A percentile compares a stretch with the other conserved stretches of the same genome.
These are phyloP conservation scores for Suillus decipiens DNA, from an alignment of 768 basidiomycete species.

Conservation along the genomic window DNA sequence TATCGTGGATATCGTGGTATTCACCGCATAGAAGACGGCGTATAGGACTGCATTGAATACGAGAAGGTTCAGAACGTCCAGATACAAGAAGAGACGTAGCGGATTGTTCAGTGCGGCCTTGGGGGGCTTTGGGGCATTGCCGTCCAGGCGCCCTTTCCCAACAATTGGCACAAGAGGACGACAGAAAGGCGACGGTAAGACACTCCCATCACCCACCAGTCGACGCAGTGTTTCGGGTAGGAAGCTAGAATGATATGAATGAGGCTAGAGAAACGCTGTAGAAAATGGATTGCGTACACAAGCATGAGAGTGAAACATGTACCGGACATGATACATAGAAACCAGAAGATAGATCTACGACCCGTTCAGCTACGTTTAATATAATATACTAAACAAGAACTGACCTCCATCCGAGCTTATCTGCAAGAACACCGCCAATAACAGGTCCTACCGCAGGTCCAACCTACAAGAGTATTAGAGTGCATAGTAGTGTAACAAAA, in stretches of 20 bases:
- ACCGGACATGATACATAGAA: slow-evolving; percentile 51
- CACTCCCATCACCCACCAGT: slow-evolving; percentile 33
- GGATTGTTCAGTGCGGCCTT: slow-evolving; percentile 38
- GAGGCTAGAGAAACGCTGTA: slow-evolving; percentile 21
- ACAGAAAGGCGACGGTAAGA: slow-evolving; percentile 27
- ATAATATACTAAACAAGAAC: slow-evolving; percentile 5
- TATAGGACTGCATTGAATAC: slow-evolving; percentile 57
- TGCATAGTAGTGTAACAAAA: background rate
- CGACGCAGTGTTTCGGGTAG: slow-evolving; percentile 24
- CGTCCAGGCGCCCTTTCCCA: slow-evolving; percentile 24
- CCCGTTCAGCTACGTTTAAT: slow-evolving; percentile 1
- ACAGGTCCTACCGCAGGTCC: slow-evolving; percentile 51
- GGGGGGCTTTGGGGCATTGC: slow-evolving; percentile 8
- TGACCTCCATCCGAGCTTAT: slow-evolving; percentile 61
- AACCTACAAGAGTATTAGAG: slow-evolving; percentile 30
- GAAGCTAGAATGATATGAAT: slow-evolving; percentile 34
- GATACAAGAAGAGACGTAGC: slow-evolving; percentile 38
- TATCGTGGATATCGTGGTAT: slow-evolving; percentile 50
- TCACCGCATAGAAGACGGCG: slow-evolving; percentile 51
- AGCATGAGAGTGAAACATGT: slow-evolving; percentile 49
- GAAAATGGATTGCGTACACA: slow-evolving; percentile 36
- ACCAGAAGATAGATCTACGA: slow-evolving; percentile 62
- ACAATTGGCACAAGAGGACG: slow-evolving; percentile 29
- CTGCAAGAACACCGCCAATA: slow-evolving; percentile 52
- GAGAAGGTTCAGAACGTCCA: slow-evolving; percentile 40